A percentile compares a stretch with the other conserved stretches of the same genome.
Conservation (phyloP, 331 rosid genomes). For the Acacia concinna region DNA sequence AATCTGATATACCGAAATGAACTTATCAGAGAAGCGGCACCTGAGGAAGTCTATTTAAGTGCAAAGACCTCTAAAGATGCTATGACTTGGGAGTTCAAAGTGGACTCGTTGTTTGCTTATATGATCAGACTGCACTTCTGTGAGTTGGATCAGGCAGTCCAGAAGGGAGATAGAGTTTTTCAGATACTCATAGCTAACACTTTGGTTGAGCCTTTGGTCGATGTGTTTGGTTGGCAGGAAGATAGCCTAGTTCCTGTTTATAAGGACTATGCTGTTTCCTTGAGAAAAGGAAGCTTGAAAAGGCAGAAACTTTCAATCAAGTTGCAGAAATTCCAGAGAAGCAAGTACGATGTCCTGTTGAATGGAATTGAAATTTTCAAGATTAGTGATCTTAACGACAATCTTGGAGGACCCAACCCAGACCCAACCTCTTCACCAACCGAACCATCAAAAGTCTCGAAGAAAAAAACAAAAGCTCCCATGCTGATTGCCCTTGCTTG, state of each 20-base stretch:
- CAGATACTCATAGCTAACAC: conserved; percentile 1
- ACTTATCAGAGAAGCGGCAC: conserved; percentile 21
- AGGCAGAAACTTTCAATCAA: conserved; percentile 27
- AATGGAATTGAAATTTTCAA: conserved; percentile 57
- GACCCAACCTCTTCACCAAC: background rate
- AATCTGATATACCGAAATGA: background rate
- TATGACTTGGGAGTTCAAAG: conserved; percentile 35
- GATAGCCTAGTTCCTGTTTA: conserved; percentile 19
- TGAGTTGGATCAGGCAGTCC: background rate
- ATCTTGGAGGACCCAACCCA: conserved; percentile 38
- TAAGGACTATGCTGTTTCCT: conserved; percentile 28
- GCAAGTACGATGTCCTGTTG: conserved; percentile 26
- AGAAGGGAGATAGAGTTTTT: background rate
- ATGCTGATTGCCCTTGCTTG: conserved; percentile 1
- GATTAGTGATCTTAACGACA: conserved; percentile 6
- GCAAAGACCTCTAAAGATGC: background rate
- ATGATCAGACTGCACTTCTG: conserved; percentile 45
- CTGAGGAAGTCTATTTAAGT: conserved; percentile 18
- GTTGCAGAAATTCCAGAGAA: conserved; percentile 4
- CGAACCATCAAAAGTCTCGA: background rate
- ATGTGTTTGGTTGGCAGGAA: background rate
- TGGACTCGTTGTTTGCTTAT: conserved; percentile 36
- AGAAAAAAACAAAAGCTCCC: background rate
- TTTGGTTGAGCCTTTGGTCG: background rate
- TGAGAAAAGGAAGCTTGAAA: conserved; percentile 7